phyloP scores from a whole-genome alignment of 805 yeast genomes.

The Candida vartiovaarae region DNA sequence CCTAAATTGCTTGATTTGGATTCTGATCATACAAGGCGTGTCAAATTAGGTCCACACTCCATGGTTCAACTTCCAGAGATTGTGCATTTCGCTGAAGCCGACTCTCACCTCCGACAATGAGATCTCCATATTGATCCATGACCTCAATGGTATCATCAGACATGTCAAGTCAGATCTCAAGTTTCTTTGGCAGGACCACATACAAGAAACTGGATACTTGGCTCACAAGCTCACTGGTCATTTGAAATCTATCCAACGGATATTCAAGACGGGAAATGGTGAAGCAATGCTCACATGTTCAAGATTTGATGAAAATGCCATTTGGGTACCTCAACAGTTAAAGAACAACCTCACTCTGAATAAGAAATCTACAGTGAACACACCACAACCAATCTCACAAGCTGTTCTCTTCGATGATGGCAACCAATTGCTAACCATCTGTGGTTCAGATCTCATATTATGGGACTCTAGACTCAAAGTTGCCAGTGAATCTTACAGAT shows the following conservation, averaged over 20 bases:
- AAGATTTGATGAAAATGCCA: slow-evolving; percentile 52
- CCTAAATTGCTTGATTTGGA: slow-evolving; percentile 33
- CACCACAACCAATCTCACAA: slow-evolving; percentile 38
- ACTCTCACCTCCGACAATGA: slow-evolving; percentile 17
- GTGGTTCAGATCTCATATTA: slow-evolving; percentile 40
- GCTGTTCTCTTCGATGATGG: slow-evolving; percentile 47
- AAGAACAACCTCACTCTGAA: slow-evolving; percentile 28
- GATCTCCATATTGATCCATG: slow-evolving; percentile 40
- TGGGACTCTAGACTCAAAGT: slow-evolving; percentile 48
- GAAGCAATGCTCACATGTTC: slow-evolving; percentile 50
- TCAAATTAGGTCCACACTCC: slow-evolving; percentile 19
- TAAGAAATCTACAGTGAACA: slow-evolving; percentile 34
- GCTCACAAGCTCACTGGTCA: slow-evolving; percentile 76
- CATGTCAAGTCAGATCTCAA: slow-evolving; percentile 25
- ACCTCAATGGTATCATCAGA: slow-evolving; percentile 31
- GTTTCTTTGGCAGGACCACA: slow-evolving; percentile 15
- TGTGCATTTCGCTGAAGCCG: slow-evolving; percentile 30
- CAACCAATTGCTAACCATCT: slow-evolving; percentile 35
- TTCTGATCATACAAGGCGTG: slow-evolving; percentile 6
- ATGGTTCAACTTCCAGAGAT: slow-evolving; percentile 28
- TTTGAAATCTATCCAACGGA: slow-evolving; percentile 63
- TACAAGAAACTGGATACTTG: slow-evolving; percentile 22
- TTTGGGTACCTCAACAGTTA: slow-evolving; percentile 46
- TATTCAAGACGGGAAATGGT: slow-evolving; percentile 65
- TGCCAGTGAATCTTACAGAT: slow-evolving; percentile 17